Conservation (phyloP, 140 eudicot genomes). For the Flaveria floridana region DNA sequence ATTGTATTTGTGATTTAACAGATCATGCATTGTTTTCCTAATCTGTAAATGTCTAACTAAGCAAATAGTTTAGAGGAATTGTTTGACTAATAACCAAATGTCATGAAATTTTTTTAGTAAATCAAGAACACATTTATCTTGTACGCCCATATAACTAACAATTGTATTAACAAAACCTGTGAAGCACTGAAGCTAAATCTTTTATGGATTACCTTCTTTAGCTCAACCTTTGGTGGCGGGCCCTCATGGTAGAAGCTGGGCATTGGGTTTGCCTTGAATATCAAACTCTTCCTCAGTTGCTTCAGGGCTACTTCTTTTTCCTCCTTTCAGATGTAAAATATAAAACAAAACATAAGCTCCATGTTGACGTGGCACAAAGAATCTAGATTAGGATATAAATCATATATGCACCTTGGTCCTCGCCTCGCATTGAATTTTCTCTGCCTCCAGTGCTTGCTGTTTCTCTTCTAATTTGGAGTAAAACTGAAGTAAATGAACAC, state of each 20-base stretch:
- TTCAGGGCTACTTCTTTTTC: conserved; percentile 69
- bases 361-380: not conserved
- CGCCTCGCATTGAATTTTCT: conserved; percentile 66
- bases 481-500: conserved; percentile 40
- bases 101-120: not conserved
- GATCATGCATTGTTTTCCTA: not conserved
- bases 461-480: conserved; percentile 83
- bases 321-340: conserved; percentile 43
- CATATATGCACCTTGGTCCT: conserved; percentile 62
- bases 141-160: not conserved
- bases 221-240: conserved; percentile 82
- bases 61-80: not conserved
- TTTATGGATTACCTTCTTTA: conserved; percentile 60
- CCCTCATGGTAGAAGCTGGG: conserved; percentile 95
- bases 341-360: not conserved
- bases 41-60: conserved; percentile 1
- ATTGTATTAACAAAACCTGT: conserved; percentile 1
- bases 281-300: conserved; percentile 70
- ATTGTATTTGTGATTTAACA: not conserved
- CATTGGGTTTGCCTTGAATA: conserved; percentile 91
- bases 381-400: conserved; percentile 10
- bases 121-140: not conserved
- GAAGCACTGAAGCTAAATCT: conserved; percentile 17
- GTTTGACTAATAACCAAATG: not conserved
- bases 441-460: conserved; percentile 83